Percentiles rank a stretch among this genome's conserved stretches.
Evolutionary conservation across 768 basidiomycete genomes (phyloP).

Genomic region (Xerocomus spinulosus): DNA sequence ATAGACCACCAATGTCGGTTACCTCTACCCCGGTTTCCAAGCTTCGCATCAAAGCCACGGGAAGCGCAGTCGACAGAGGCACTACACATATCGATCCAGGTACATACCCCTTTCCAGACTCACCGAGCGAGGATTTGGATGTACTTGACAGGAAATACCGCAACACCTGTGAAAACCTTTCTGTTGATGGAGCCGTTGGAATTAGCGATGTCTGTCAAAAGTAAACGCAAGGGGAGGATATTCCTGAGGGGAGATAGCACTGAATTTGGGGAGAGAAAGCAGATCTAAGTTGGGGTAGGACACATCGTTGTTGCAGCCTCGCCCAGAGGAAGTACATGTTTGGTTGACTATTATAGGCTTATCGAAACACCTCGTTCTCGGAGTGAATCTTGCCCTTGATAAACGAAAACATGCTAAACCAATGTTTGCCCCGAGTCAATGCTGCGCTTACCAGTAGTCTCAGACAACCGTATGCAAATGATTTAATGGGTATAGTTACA

Average conservation of each 20-base stretch:
- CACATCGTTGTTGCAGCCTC: neutral
- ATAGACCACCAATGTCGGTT: neutral
- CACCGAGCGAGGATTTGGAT: neutral
- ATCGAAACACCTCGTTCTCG: neutral
- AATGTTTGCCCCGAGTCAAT: too few species aligned
- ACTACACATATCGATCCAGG: slow-evolving; percentile 10
- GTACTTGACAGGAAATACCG: slow-evolving; percentile 8
- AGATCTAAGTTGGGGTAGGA: neutral
- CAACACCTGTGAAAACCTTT: slow-evolving; percentile 21
- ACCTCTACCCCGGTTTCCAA: slow-evolving; percentile 3
- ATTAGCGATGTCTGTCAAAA: slow-evolving; percentile 19
- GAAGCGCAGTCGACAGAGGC: neutral
- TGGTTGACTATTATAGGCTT: neutral
- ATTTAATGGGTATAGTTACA: too few species aligned
- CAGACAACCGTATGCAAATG: too few species aligned
- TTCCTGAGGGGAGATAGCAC: slow-evolving; percentile 14
- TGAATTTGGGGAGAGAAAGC: slow-evolving; percentile 13
- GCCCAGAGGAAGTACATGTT: neutral
- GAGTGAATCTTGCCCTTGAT: too few species aligned
- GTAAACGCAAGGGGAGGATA: slow-evolving; percentile 22
- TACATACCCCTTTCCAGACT: slow-evolving; percentile 1
- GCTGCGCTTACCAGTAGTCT: neutral
- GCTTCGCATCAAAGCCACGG: neutral
- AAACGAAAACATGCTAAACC: too few species aligned
- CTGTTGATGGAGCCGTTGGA: slow-evolving; percentile 17